phyloP scores from a whole-genome alignment of 1,284 basidiomycete genomes.

The Cutaneotrichosporon mucoides region DNA sequence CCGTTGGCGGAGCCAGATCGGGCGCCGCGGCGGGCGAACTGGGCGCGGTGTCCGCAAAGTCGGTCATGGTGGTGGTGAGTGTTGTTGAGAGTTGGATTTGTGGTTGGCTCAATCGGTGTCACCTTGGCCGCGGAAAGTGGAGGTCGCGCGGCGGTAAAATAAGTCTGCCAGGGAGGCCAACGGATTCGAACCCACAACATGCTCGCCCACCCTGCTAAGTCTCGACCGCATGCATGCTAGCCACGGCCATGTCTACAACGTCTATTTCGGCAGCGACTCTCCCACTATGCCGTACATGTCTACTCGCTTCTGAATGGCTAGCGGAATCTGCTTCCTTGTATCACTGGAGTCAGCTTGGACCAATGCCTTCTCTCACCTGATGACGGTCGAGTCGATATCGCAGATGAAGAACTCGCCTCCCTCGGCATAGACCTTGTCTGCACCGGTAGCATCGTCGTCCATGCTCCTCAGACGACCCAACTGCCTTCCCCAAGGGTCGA shows the following conservation, averaged over 20 bases:
- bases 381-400: slow-evolving; percentile 25
- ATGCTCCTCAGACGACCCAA: slow-evolving; percentile 36
- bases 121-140: too few species aligned
- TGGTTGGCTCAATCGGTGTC: too few species aligned
- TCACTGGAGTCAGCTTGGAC: slow-evolving; percentile 17
- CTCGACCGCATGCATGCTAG: not conserved
- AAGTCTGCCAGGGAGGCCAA: too few species aligned
- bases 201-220: too few species aligned
- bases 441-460: slow-evolving; percentile 25
- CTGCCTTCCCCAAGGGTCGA: slow-evolving; percentile 38
- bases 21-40: slow-evolving; percentile 7
- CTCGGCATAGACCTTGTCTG: slow-evolving; percentile 15
- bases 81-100: not conserved
- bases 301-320: slow-evolving; percentile 39
- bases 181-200: too few species aligned
- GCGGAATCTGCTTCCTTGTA: slow-evolving; percentile 39
- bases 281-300: slow-evolving; percentile 36
- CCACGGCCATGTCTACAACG: not conserved
- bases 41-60: slow-evolving; percentile 6
- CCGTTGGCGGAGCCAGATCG: slow-evolving; percentile 1
- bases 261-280: not conserved
- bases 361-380: slow-evolving; percentile 23
- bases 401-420: slow-evolving; percentile 37
- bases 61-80: not conserved
- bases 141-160: too few species aligned